Base-by-base conservation (phyloP, 805 yeast genomes). In the Candida odintsovae region DNA sequence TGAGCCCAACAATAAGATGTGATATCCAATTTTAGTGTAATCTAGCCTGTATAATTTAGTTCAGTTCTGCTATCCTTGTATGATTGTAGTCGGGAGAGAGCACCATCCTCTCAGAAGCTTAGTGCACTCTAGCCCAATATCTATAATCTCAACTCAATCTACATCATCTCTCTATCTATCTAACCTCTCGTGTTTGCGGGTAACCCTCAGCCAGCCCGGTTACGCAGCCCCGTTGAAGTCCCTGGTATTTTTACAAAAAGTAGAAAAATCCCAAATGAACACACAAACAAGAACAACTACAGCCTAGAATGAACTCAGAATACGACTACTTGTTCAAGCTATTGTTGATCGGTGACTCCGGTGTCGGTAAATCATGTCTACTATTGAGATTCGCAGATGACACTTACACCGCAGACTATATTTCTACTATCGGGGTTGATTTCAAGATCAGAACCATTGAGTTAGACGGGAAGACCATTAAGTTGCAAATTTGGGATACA, bases 401-500 rank as follows among this genome's bases (percentile, higher is more conserved):
- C 71, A 90, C 97, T 40, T 92, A 90, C 73, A 90, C 97, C 40
- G 95, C 90, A 60, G 96, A 94, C 60, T 94, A 92, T 71, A 90
- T 94, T 62, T 88, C 97, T 47, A 94, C 99, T 40, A 94, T 94
- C 65, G 99, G 99, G 48, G 98, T 94, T 45, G 99, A 94, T 67
- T 94, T 94, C 76, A 78, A 79, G 61, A 86, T 86, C 65, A 82
- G 90, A 72, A 86, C 94, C 43, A 85, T 86, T 46, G 98, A 94
- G 65, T 76, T 94, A 50, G 97, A 94, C 59, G 98, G 98, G 55
- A 94, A 94, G 75, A 88, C 96, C 45, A 94, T 94, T 66, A 94
- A 94, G 72, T 78, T 94, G 64, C 99, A 94, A 73, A 92, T 94
- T 64, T 94, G 99, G 99, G 99, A 94, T 66, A 94, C 99, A 47